phyloP scores from a whole-genome alignment of 305 asterid species.

The Rubia balearica region DNA sequence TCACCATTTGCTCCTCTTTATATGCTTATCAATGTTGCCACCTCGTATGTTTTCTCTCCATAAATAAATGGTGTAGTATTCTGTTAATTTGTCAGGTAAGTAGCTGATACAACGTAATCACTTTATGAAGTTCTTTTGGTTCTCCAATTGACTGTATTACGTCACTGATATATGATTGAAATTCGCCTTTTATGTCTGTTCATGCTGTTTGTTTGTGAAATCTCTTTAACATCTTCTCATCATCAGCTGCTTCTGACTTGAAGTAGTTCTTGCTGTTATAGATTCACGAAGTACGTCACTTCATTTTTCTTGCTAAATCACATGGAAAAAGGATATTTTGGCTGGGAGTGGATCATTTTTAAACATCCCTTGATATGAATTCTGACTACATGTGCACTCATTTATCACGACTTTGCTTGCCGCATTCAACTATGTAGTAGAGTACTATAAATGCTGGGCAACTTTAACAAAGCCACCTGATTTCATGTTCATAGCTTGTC shows the following conservation, averaged over 20 bases:
- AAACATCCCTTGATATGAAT: not conserved
- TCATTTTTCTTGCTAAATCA: not conserved
- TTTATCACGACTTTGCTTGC: not conserved
- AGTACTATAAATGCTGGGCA: not conserved
- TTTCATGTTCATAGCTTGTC: conserved; percentile 43
- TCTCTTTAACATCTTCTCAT: not conserved
- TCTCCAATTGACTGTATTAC: not conserved
- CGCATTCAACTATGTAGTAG: too few species aligned
- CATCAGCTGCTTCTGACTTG: not conserved
- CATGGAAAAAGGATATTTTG: not conserved
- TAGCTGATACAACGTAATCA: not conserved
- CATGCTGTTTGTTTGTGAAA: not conserved
- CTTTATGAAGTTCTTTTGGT: not conserved
- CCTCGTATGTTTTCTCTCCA: not conserved
- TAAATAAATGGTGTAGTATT: not conserved
- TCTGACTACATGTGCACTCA: not conserved
- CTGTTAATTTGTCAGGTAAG: not conserved
- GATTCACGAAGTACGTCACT: not conserved
- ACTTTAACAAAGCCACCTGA: conserved; percentile 11
- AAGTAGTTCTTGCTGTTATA: not conserved
- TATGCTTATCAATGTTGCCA: not conserved
- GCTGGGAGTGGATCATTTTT: not conserved
- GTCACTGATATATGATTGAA: not conserved
- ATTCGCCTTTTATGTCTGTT: not conserved
- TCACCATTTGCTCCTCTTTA: not conserved